Base-by-base conservation (phyloP, 331 rosid species). In the Telfairia occidentalis region DNA sequence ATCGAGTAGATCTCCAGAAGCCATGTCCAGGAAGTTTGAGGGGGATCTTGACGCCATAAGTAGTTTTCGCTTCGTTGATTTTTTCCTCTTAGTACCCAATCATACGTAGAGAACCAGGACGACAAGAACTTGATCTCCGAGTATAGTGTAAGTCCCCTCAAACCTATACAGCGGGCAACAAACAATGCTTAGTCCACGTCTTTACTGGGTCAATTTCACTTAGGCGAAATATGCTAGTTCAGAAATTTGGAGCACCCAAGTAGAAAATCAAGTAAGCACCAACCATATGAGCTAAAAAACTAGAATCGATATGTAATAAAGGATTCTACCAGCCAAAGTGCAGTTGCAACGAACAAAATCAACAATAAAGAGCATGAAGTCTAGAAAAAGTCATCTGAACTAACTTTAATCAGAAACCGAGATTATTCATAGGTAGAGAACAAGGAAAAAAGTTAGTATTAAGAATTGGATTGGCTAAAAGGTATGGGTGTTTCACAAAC, bases 21-120 rank as follows among this genome's bases (percentile, higher is more conserved):
- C 89, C 79, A 90, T 64, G 84, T 79, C 92, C 29, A 91, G 76
- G 61, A 91, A 84, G 81, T 88, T 94, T 45, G 85, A 66, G 74
- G 81, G 81, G 16, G 97, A 91, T 82, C 89, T 86, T 74, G 97
- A 94, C 0, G 87, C 77, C 98, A 94, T 94, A 77, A 54, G 12
- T 45, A 18, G 24, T 50, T 50, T 50, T n/a, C n/a, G n/a, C n/a
- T 70, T 69, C 26, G 50, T 67, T 74, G 35, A 34, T 71, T 46
- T 45, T 18, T 15, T 53, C 61, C 73, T 50, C 78, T 80, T 78
- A 79, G 64, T 81, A 73, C 57, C 63, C 66, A 65, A 72, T 73
- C 83, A 74, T 74, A 79, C 81, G 48, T 60, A 63, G 34, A 5
- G 48, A 74, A 40, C 11, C 55, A 61, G 65, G 21, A 21, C 18